These are phyloP conservation scores for Brachypodium distachyon DNA, from an alignment of 202 grass and related monocot species.

Conservation along the genomic window DNA sequence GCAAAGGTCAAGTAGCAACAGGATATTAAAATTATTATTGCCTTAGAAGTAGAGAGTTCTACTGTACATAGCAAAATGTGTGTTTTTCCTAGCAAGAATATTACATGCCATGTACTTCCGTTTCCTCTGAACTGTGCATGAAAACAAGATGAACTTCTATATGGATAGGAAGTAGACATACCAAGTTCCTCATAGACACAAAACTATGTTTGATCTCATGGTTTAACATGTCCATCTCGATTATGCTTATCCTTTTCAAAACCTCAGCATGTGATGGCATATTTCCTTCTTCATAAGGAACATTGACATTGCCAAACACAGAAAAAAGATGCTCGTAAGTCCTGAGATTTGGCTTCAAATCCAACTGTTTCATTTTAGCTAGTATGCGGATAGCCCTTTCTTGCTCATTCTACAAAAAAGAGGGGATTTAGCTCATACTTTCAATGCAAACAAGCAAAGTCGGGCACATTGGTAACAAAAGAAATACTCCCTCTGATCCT, in stretches of 20 bases:
- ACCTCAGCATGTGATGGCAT: conserved; percentile 70
- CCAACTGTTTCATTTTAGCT: conserved; percentile 56
- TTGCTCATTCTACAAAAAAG: conserved; percentile 60
- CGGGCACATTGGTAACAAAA: not conserved
- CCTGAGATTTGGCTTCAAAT: conserved; percentile 54
- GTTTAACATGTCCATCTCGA: conserved; percentile 75
- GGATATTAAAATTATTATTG: not conserved
- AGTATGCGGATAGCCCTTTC: conserved; percentile 66
- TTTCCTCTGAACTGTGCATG: not conserved
- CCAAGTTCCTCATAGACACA: conserved; percentile 65
- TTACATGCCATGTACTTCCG: not conserved
- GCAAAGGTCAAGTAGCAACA: not conserved
- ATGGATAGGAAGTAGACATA: conserved; percentile 33
- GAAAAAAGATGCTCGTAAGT: conserved; percentile 76
- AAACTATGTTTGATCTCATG: conserved; percentile 67
- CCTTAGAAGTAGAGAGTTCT: not conserved
- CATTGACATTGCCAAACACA: conserved; percentile 70
- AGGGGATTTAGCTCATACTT: conserved; percentile 18
- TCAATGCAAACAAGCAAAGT: not conserved
- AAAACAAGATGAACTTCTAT: not conserved
- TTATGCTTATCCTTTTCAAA: conserved; percentile 69
- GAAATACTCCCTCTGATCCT: too few species aligned
- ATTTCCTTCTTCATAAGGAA: conserved; percentile 88
- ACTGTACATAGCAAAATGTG: not conserved
- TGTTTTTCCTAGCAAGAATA: not conserved